Conservation (phyloP, 148 eudicot genomes). For the Rhododendron henanense region DNA sequence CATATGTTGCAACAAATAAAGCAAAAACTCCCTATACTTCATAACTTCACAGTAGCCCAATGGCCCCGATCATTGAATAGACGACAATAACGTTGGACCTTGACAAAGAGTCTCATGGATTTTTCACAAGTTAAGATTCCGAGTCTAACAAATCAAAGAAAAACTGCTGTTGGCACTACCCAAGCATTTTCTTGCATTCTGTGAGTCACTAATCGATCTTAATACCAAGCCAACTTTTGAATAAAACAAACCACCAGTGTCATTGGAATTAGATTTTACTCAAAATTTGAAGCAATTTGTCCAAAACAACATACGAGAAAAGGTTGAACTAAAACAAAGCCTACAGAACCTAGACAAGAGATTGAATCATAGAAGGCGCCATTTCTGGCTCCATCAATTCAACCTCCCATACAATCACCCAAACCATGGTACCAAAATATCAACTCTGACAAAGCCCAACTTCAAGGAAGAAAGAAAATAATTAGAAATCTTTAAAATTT, state of each 20-base stretch:
- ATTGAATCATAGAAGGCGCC: neutral
- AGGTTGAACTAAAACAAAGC: neutral
- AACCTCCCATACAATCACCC: neutral
- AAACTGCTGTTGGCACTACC: neutral
- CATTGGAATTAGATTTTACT: neutral
- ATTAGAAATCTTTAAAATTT: neutral
- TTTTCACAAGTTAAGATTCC: neutral
- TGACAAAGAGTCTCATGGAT: neutral
- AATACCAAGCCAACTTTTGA: neutral
- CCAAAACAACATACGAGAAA: neutral
- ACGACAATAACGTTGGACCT: neutral
- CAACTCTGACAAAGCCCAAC: neutral
- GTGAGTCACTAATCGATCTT: neutral
- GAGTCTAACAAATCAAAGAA: neutral
- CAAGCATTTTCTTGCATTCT: neutral
- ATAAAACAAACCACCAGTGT: too few species aligned
- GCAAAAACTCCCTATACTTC: neutral
- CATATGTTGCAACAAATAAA: neutral
- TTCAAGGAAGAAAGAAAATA: neutral
- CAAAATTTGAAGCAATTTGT: neutral
- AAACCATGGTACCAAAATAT: neutral
- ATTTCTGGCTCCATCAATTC: neutral
- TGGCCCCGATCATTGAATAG: neutral
- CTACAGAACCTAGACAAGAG: neutral
- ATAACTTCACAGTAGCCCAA: neutral